Conservation (phyloP, 305 asterid species). For the Fraxinus sp. region DNA sequence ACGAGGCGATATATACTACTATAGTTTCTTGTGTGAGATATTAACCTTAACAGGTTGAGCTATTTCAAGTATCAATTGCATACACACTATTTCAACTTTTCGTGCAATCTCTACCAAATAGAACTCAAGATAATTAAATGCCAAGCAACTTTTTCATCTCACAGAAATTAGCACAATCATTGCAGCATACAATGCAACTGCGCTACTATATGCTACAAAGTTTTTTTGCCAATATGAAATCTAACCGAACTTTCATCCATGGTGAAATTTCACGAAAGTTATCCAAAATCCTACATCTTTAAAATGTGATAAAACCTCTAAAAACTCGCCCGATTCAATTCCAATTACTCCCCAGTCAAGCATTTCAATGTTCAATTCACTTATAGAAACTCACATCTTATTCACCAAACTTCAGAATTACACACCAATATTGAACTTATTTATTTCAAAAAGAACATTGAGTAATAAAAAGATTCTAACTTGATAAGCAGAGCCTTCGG, state of each 20-base stretch:
- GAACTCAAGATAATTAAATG: not conserved
- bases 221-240: not conserved
- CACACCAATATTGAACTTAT: constrained; percentile 14
- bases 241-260: not conserved
- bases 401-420: not conserved
- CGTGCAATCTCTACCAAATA: not conserved
- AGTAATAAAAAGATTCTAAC: constrained; percentile 26
- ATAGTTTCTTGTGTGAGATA: not conserved
- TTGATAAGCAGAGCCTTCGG: constrained; percentile 88
- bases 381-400: not conserved
- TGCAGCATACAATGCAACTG: not conserved
- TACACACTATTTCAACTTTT: not conserved
- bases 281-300: not conserved
- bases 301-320: not conserved
- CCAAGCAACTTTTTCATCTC: not conserved
- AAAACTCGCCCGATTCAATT: not conserved
- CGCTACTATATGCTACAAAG: not conserved
- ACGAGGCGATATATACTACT: not conserved
- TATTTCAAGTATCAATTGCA: not conserved
- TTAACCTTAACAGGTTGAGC: not conserved
- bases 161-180: not conserved
- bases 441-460: not conserved
- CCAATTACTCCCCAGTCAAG: not conserved
- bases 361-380: not conserved
- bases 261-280: not conserved